Conservation (phyloP, 345 rosid species). For the Syzygium jambos region DNA sequence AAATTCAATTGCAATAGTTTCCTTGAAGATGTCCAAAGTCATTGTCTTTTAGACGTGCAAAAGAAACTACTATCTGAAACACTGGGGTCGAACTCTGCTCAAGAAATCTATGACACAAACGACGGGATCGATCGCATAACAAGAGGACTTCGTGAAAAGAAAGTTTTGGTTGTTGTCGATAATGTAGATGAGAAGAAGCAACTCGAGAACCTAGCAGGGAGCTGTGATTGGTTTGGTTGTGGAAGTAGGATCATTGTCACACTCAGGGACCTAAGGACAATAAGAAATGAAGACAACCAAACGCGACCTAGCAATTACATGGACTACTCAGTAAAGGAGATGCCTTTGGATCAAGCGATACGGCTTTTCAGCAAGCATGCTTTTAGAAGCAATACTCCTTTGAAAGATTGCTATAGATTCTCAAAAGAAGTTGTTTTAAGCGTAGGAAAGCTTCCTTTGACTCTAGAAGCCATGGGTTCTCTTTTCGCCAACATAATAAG, state of each 20-base stretch:
- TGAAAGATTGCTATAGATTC: not conserved
- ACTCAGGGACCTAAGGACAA: not conserved
- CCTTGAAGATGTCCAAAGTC: not conserved
- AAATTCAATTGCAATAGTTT: not conserved
- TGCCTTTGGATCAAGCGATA: not conserved
- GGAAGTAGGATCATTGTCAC: not conserved
- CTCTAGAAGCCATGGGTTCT: not conserved
- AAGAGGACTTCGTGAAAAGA: not conserved
- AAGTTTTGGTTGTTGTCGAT: not conserved
- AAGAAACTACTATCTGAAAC: not conserved
- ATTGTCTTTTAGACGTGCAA: not conserved
- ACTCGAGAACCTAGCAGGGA: not conserved
- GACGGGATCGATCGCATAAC: not conserved
- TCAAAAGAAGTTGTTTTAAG: not conserved
- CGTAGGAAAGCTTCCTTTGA: not conserved
- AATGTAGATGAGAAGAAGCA: not conserved
- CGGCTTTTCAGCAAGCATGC: not conserved
- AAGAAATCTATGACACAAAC: not conserved
- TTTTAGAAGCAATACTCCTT: not conserved
- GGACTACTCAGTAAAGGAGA: not conserved
- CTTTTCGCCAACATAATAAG: fast-evolving
- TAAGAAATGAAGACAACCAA: not conserved
- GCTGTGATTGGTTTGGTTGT: not conserved
- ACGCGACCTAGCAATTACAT: not conserved
- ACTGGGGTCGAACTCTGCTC: not conserved